phyloP scores from a whole-genome alignment of 208 protist species.

The Kentomonas sorsogonicus region DNA sequence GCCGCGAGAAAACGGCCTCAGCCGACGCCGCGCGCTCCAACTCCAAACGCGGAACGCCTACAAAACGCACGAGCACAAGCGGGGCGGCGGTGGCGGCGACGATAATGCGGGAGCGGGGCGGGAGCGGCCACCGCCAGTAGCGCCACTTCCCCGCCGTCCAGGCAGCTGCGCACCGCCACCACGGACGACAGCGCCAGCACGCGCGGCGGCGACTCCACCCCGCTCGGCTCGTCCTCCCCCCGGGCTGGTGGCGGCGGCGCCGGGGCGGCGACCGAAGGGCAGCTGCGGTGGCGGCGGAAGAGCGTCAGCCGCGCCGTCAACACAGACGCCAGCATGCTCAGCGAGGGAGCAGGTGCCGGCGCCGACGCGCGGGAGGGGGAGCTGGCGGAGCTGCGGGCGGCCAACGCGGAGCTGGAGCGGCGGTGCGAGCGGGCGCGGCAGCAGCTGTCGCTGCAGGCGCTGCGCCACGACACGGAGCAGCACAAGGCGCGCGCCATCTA shows the following conservation, averaged over 20 bases:
- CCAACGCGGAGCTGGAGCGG: slow-evolving; percentile 11
- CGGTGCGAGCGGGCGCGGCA: slow-evolving; percentile 16
- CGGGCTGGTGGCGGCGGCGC: too few relatives aligned
- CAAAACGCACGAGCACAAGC: too few relatives aligned
- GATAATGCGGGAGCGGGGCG: too few relatives aligned
- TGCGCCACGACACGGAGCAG: background rate
- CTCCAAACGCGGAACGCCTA: too few relatives aligned
- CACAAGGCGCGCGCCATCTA: slow-evolving; percentile 10
- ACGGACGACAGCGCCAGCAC: background rate
- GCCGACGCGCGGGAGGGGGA: slow-evolving; percentile 13
- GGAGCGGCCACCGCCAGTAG: slow-evolving; percentile 4
- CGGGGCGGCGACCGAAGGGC: background rate
- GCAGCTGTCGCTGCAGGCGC: background rate
- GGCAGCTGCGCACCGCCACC: background rate
- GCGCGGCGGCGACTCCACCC: background rate
- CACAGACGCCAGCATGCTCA: background rate
- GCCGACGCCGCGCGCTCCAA: too few relatives aligned
- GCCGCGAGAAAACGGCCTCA: too few relatives aligned
- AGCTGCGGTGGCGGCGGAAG: background rate
- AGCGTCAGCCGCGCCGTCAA: background rate
- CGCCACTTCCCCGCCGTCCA: background rate
- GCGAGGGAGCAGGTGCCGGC: background rate
- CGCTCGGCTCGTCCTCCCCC: too few relatives aligned
- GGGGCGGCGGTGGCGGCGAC: too few relatives aligned
- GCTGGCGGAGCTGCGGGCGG: background rate